Evolutionary conservation across 306 rosid genomes (phyloP).

Genomic region (Carpinus viminea): DNA sequence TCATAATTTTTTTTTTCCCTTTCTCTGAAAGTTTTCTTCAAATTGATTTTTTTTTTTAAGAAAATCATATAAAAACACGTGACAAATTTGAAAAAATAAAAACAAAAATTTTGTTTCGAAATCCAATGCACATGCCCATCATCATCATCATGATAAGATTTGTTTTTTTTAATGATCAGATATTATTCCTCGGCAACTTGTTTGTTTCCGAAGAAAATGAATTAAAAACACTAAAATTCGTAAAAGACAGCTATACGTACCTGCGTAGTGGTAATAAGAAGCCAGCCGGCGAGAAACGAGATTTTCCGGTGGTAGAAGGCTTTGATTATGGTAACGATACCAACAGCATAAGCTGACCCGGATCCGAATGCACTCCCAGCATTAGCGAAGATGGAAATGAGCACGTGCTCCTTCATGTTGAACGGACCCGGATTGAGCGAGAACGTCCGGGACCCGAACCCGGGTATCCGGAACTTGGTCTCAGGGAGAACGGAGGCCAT

Average conservation of each 20-base stretch:
- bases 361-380: conserved; percentile 70
- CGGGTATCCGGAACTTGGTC: conserved; percentile 44
- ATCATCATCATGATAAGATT: too few relatives aligned
- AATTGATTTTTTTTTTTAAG: too few relatives aligned
- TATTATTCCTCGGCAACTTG: too few relatives aligned
- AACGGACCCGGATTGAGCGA: conserved; percentile 78
- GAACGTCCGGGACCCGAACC: conserved; percentile 31
- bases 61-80: too few relatives aligned
- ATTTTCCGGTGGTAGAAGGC: conserved; percentile 58
- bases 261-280: conserved; percentile 69
- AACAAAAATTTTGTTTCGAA: too few relatives aligned
- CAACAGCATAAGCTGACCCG: conserved; percentile 65
- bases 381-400: conserved; percentile 76
- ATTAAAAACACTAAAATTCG: too few relatives aligned
- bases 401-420: conserved; percentile 84
- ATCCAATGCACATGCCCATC: too few relatives aligned
- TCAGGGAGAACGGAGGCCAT: conserved; percentile 55
- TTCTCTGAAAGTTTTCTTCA: too few relatives aligned
- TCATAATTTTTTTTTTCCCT: too few relatives aligned
- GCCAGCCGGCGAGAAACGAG: conserved; percentile 62
- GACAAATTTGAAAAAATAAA: too few relatives aligned
- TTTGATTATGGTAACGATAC: conserved; percentile 60
- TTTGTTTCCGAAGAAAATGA: too few relatives aligned
- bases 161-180: too few relatives aligned
- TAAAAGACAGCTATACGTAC: conserved; percentile 1